Conservation (phyloP, 371 early-diverging fungal species). For the Mucor piriformis region DNA sequence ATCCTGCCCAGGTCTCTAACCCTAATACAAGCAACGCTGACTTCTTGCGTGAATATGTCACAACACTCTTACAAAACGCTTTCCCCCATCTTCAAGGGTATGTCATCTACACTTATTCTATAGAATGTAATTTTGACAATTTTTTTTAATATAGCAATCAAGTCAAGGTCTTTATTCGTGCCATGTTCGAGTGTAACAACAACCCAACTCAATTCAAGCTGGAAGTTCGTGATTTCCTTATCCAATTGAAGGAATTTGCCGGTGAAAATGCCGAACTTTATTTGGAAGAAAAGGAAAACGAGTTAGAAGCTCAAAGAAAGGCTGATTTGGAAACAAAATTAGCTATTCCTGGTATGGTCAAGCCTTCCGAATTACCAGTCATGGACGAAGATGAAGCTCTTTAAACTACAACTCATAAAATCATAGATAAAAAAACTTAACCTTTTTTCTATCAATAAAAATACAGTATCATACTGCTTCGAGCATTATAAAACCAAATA, state of each 20-base stretch:
- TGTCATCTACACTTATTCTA: background rate
- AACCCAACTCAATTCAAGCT: conserved; percentile 84
- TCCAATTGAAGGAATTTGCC: conserved; percentile 93
- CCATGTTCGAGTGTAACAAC: conserved; percentile 81
- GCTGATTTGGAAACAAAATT: conserved; percentile 83
- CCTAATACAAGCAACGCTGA: conserved; percentile 78
- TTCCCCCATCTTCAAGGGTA: conserved; percentile 92
- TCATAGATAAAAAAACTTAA: background rate
- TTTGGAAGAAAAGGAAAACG: conserved; percentile 93
- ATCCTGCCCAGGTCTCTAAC: conserved; percentile 67
- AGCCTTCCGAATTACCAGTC: conserved; percentile 85
- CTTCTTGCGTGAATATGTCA: conserved; percentile 83
- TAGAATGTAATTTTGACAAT: background rate
- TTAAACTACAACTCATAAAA: conserved; percentile 10
- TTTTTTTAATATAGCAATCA: conserved; percentile 61
- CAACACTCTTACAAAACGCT: conserved; percentile 79
- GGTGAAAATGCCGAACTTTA: conserved; percentile 91
- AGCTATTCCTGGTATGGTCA: conserved; percentile 94
- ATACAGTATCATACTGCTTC: background rate
- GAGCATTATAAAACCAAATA: background rate
- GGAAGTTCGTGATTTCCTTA: conserved; percentile 96
- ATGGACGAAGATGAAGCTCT: conserved; percentile 70
- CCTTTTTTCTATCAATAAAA: background rate
- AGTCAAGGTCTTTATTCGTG: conserved; percentile 85
- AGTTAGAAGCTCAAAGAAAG: conserved; percentile 77